Conservation (phyloP, 768 basidiomycete genomes). For the Rhizopogon salebrosus region DNA sequence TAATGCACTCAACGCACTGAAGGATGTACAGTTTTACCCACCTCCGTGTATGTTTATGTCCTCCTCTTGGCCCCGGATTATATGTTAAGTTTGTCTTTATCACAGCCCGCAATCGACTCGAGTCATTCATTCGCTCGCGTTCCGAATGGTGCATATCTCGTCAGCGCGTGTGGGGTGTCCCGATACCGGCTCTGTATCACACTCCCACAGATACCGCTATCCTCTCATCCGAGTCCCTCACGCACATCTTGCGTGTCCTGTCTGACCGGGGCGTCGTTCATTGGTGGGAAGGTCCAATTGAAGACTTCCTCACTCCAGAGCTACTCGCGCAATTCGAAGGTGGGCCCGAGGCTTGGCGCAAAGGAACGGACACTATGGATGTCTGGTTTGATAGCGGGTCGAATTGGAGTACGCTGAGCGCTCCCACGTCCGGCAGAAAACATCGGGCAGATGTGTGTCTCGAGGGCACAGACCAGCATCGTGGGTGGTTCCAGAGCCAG, state of each 20-base stretch:
- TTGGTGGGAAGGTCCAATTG: slow-evolving; percentile 89
- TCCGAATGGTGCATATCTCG: slow-evolving; percentile 99
- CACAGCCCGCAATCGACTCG: slow-evolving; percentile 81
- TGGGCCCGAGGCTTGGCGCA: slow-evolving; percentile 48
- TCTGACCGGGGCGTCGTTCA: slow-evolving; percentile 67
- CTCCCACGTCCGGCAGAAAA: slow-evolving; percentile 33
- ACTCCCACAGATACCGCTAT: slow-evolving; percentile 54
- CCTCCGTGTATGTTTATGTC: slow-evolving; percentile 59
- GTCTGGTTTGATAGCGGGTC: slow-evolving; percentile 99
- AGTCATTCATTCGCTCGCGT: slow-evolving; percentile 78
- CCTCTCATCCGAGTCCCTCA: slow-evolving; percentile 58
- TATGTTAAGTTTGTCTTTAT: background rate
- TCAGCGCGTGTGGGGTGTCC: slow-evolving; percentile 96
- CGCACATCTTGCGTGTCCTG: slow-evolving; percentile 74
- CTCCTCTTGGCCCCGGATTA: background rate
- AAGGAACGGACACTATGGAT: slow-evolving; percentile 95
- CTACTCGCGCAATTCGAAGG: slow-evolving; percentile 43
- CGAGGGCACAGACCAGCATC: slow-evolving; percentile 96
- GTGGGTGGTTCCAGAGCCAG: slow-evolving; percentile 98
- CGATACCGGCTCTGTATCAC: slow-evolving; percentile 85
- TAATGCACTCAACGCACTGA: slow-evolving; percentile 62
- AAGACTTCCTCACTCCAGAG: slow-evolving; percentile 71
- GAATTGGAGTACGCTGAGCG: slow-evolving; percentile 78
- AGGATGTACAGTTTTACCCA: slow-evolving; percentile 73
- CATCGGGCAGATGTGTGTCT: slow-evolving; percentile 80